Conservation (phyloP, 2,329 filamentous ascomycete genomes). For the Phialemonium atrogriseum region DNA sequence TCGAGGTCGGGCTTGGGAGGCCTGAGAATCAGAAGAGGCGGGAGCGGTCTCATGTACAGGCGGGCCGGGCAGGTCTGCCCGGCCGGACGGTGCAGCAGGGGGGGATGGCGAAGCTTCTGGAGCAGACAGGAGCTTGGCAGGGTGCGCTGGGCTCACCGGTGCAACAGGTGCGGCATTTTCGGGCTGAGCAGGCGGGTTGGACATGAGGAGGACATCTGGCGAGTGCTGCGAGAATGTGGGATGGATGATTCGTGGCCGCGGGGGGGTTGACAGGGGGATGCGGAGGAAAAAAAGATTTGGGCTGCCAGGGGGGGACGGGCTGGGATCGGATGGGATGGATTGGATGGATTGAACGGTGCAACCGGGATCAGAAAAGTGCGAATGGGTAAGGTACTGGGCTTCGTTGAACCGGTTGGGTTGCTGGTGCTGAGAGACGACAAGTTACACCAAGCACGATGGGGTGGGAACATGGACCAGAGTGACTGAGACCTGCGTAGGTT, state of each 20-base stretch:
- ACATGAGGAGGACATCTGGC: conserved; percentile 53
- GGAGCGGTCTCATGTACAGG: conserved; percentile 5
- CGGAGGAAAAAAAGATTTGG: too few species aligned
- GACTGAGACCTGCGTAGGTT: too few species aligned
- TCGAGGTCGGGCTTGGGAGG: conserved; percentile 10
- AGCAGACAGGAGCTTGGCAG: conserved; percentile 7
- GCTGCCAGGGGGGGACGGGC: too few species aligned
- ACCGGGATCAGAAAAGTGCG: too few species aligned
- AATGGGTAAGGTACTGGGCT: too few species aligned
- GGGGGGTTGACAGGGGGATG: neutral
- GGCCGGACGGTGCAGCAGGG: neutral
- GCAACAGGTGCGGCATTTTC: conserved; percentile 47
- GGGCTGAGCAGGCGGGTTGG: conserved; percentile 38
- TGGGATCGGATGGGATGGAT: too few species aligned
- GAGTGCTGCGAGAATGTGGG: conserved; percentile 18
- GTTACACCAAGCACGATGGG: too few species aligned
- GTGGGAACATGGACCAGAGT: too few species aligned
- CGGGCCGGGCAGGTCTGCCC: conserved; percentile 1
- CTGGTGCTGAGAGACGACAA: too few species aligned
- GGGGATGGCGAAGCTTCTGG: conserved; percentile 4
- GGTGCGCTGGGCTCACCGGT: conserved; percentile 28
- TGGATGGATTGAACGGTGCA: too few species aligned
- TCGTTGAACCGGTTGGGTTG: too few species aligned
- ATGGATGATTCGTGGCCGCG: conserved; percentile 17
- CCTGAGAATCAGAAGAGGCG: conserved; percentile 11